Conservation (phyloP, 495 filamentous ascomycete genomes). For the Neurospora sp. region DNA sequence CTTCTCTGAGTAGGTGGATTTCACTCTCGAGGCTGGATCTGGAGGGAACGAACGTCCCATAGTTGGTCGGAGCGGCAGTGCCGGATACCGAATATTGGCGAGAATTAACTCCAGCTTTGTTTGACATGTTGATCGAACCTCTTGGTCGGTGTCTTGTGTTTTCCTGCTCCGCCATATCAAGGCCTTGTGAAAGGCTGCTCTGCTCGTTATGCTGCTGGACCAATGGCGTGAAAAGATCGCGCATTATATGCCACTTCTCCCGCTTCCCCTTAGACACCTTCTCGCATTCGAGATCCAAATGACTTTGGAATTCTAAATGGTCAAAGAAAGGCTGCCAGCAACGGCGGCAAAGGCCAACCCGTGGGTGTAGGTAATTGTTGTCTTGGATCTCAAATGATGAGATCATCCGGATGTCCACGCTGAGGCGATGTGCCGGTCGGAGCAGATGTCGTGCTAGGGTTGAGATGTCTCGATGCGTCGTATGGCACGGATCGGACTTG, state of each 20-base stretch:
- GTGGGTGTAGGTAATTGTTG: conserved; percentile 14
- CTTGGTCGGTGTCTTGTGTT: background rate
- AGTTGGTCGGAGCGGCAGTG: background rate
- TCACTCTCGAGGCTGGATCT: background rate
- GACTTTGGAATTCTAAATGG: conserved; percentile 12
- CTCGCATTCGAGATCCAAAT: conserved; percentile 13
- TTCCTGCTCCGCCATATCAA: background rate
- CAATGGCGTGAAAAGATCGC: conserved; percentile 21
- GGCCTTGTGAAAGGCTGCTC: background rate
- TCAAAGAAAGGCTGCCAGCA: conserved; percentile 21
- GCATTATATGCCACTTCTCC: conserved; percentile 25
- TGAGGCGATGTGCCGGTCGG: conserved; percentile 22
- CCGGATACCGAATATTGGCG: background rate
- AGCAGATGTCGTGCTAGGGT: conserved; percentile 25
- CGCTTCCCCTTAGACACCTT: conserved; percentile 26
- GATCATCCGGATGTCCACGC: conserved; percentile 16
- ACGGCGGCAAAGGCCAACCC: conserved; percentile 19
- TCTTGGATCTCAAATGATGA: conserved; percentile 24
- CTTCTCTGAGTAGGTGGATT: background rate
- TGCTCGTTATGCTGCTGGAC: background rate
- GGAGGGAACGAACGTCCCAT: background rate
- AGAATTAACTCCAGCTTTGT: background rate
- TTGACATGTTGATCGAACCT: background rate
- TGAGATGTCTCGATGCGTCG: conserved; percentile 25
- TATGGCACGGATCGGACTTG: conserved; percentile 25